These are phyloP conservation scores for Cercospora sp. DNA, from an alignment of 2,329 filamentous ascomycete genomes.

Conservation along the genomic window DNA sequence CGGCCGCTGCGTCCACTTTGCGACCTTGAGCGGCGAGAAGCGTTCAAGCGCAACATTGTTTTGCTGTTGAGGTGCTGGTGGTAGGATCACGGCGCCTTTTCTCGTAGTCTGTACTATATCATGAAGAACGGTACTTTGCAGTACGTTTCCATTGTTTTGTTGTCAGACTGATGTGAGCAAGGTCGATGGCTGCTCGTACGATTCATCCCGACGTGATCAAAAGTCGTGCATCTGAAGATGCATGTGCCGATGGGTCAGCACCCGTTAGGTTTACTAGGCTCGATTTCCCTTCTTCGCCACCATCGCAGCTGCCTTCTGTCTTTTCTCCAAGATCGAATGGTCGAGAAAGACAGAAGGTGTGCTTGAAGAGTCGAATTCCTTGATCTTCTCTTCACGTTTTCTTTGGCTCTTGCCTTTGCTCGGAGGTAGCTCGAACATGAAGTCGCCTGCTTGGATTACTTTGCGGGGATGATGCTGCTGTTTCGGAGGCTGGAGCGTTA, in stretches of 20 bases:
- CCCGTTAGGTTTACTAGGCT: neutral
- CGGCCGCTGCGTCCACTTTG: neutral
- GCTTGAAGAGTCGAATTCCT: conserved; percentile 17
- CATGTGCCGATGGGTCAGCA: neutral
- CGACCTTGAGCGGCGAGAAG: neutral
- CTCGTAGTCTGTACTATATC: conserved; percentile 10
- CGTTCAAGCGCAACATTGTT: conserved; percentile 12
- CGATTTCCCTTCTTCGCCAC: neutral
- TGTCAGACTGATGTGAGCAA: neutral
- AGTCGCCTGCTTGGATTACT: neutral
- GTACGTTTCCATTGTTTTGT: neutral
- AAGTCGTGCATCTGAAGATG: neutral
- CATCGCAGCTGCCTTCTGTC: neutral
- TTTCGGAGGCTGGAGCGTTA: conserved; percentile 2
- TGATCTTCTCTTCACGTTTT: conserved; percentile 11
- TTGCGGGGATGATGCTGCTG: neutral
- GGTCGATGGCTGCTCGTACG: neutral
- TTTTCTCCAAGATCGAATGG: conserved; percentile 8
- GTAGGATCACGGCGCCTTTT: neutral
- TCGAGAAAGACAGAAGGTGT: conserved; percentile 14
- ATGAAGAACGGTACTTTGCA: neutral
- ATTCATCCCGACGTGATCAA: neutral
- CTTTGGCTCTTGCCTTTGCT: neutral
- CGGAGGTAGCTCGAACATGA: conserved; percentile 8
- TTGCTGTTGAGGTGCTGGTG: neutral